Base-by-base conservation (phyloP, 306 rosid species). In the Lablab purpureus region DNA sequence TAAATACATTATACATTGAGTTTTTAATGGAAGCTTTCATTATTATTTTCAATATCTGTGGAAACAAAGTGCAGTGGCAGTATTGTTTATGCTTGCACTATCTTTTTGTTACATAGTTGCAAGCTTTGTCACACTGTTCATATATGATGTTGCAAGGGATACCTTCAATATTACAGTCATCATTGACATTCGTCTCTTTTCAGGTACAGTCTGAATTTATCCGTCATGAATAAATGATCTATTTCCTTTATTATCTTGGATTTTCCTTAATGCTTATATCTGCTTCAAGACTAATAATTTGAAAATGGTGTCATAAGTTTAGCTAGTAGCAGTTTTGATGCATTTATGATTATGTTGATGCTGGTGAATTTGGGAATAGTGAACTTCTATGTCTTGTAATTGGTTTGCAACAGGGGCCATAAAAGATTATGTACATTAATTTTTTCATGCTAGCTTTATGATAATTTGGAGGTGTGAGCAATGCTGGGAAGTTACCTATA, bases 121-220 rank as follows among this genome's bases (percentile, higher is more conserved):
- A 22, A 37, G 52, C 78, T 28, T 27, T 23, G 59, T 32, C 70
- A 27, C 52, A 63, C 18, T 18, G 18, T n/a, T 28, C 64, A 27
- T 37, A 5, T 62, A 37, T 32, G 36, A 45, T 67, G 73, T 62
- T 43, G 27, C 28, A 28, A 18, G 76, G 68, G 21, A 28, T 56
- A 4, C 18, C 34, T 59, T 60, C 30, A 7, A 12, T 75, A 13
- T 41, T 64, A n/a, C 22, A 10, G 7, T 62, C 71, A 62, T 46
- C 18, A 46, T 45, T 30, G 47, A 47, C 19, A n/a, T 18, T 23
- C 30, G 18, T 19, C 47, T 45, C 50, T n/a, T 34, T 58, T 30
- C 47, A 75, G 71, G 71, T 75, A 28, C 60, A 19, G 17, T 60
- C 22, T n/a, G 28, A 41, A 43, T 60, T 50, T 45, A 22, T 18